These are phyloP conservation scores for Lactarius hatsudake DNA, from an alignment of 768 basidiomycete species.

Conservation along the genomic window DNA sequence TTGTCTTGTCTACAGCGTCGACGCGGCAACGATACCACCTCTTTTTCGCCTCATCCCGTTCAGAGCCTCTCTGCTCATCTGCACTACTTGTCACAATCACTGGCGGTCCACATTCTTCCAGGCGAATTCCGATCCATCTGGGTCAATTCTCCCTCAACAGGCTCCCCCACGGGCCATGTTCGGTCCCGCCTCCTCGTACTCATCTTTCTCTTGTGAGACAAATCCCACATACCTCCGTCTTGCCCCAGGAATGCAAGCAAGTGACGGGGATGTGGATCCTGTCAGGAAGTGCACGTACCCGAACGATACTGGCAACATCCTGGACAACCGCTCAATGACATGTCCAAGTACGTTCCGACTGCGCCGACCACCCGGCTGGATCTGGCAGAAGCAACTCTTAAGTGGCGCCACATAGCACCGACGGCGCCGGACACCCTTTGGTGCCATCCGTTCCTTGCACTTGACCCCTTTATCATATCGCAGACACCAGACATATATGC, in stretches of 20 bases:
- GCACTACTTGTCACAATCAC: slow-evolving; percentile 66
- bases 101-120: slow-evolving; percentile 87
- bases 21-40: slow-evolving; percentile 59
- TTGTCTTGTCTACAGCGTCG: slow-evolving; percentile 47
- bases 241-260: slow-evolving; percentile 42
- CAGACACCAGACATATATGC: slow-evolving; percentile 88
- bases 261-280: slow-evolving; percentile 26
- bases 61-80: slow-evolving; percentile 66
- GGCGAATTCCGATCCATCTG: slow-evolving; percentile 87
- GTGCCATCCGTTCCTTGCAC: slow-evolving; percentile 90
- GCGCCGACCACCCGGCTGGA: slow-evolving; percentile 69
- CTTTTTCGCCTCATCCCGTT: slow-evolving; percentile 76
- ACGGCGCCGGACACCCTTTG: slow-evolving; percentile 98
- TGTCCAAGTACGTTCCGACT: slow-evolving; percentile 86
- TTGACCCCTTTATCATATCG: slow-evolving; percentile 87
- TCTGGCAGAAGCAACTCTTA: slow-evolving; percentile 74
- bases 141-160: slow-evolving; percentile 89
- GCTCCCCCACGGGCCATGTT: slow-evolving; percentile 92
- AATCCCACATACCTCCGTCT: slow-evolving; percentile 87
- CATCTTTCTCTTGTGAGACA: slow-evolving; percentile 73
- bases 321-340: slow-evolving; percentile 92
- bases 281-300: slow-evolving; percentile 29
- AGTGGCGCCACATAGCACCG: slow-evolving; percentile 97
- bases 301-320: slow-evolving; percentile 79
- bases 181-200: slow-evolving; percentile 53